phyloP scores from a whole-genome alignment of 1,284 basidiomycete species.

The Porogramme epimiltina region DNA sequence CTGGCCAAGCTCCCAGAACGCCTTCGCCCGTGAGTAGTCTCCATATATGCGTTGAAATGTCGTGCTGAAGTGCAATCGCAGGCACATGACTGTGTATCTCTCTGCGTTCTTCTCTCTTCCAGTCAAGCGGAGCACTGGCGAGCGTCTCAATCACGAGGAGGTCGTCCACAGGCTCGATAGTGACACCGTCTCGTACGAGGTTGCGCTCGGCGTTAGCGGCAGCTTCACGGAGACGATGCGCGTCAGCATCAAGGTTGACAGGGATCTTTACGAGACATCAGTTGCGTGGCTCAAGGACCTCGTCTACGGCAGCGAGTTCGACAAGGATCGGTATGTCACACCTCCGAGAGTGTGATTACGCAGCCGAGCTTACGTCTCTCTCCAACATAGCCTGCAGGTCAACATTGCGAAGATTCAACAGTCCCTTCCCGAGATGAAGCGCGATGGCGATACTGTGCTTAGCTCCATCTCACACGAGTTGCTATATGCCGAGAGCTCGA shows the following conservation, averaged over 20 bases:
- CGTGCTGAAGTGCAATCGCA: conserved; percentile 33
- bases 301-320: conserved; percentile 82
- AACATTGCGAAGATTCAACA: conserved; percentile 90
- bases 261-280: conserved; percentile 77
- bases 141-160: conserved; percentile 81
- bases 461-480: conserved; percentile 73
- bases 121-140: conserved; percentile 71
- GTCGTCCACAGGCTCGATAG: conserved; percentile 91
- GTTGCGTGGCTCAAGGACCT: conserved; percentile 91
- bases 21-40: conserved; percentile 64
- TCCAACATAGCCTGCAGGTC: conserved; percentile 71
- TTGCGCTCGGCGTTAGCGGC: conserved; percentile 68
- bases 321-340: conserved; percentile 71
- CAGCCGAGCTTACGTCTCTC: no score
- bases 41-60: conserved; percentile 2
- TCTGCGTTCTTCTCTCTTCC: conserved; percentile 91
- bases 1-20: conserved; percentile 69
- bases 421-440: conserved; percentile 91
- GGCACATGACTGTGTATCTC: conserved; percentile 84
- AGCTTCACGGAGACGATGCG: conserved; percentile 79
- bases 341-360: neutral
- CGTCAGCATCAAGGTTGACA: conserved; percentile 85
- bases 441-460: conserved; percentile 85
- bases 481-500: conserved; percentile 74
- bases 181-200: conserved; percentile 89